Percentiles rank a stretch among this genome's conserved stretches.
Conservation (phyloP, 345 rosid genomes). For the Corchorus olitorius region DNA sequence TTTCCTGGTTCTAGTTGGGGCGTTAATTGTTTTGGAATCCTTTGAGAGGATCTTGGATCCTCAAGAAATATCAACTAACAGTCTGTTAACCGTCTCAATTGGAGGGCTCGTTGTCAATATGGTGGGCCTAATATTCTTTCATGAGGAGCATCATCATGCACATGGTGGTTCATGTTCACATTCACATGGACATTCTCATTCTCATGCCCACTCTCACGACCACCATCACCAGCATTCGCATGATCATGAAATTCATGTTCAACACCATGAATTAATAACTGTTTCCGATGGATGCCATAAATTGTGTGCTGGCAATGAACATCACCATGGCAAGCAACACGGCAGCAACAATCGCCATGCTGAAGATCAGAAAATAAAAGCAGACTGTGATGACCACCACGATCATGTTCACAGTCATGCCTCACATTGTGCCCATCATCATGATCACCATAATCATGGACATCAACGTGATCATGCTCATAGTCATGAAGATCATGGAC, state of each 20-base stretch:
- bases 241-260: slow-evolving; percentile 31
- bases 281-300: slow-evolving; percentile 38
- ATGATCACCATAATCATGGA: slow-evolving; percentile 13
- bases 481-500: slow-evolving; percentile 17
- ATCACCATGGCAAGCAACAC: slow-evolving; percentile 4
- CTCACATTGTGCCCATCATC: slow-evolving; percentile 16
- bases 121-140: slow-evolving; percentile 89
- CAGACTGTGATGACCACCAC: slow-evolving; percentile 19
- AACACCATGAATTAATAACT: slow-evolving; percentile 40
- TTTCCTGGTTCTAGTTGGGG: slow-evolving; percentile 83
- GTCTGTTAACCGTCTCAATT: slow-evolving; percentile 80
- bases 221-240: slow-evolving; percentile 38
- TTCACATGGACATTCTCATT: slow-evolving; percentile 48
- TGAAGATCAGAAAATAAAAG: slow-evolving; percentile 1
- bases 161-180: slow-evolving; percentile 89
- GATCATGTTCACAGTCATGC: slow-evolving; percentile 30
- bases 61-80: slow-evolving; percentile 85
- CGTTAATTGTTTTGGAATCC: slow-evolving; percentile 87
- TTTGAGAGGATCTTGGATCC: slow-evolving; percentile 97
- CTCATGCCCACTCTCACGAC: slow-evolving; percentile 41
- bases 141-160: slow-evolving; percentile 99
- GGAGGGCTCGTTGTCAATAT: slow-evolving; percentile 92
- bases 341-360: background rate
- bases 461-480: slow-evolving; percentile 18
- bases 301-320: slow-evolving; percentile 35